Base-by-base conservation (phyloP, 2,329 filamentous ascomycete genomes). In the Rhynchosporium secalis region DNA sequence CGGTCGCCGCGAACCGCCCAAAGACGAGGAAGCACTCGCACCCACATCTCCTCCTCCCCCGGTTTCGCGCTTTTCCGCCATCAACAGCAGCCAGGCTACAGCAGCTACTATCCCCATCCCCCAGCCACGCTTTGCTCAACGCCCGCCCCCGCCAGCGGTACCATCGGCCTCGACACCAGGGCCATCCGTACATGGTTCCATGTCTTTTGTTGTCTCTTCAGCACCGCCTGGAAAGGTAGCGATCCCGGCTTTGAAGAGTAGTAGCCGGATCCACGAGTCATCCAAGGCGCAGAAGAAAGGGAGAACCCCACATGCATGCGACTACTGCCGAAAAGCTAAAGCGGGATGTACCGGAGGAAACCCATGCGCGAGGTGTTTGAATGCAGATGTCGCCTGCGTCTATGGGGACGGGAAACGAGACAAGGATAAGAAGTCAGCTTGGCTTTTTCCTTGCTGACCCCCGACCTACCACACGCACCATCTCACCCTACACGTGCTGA, bases 261-360 rank as follows among this genome's bases (percentile, higher is more conserved):
- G 64, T n/a, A 51, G 62, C 29, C 20, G 20, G 20, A 36, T 31
- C 12, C 9, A 58, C 3, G 64, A 65, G 29, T 41, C 64, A 31
- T 43, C 56, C 4, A 60, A 48, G 56, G 61, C 26, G 28, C 31
- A 40, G 28, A 69, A 68, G 60, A 69, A 69, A 61, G 67, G 63
- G 1, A 62, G 69, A 31, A 72, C 68, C 8, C 63, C 66, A 40
- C 70, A 72, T 51, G 76, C 76, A 5, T 77, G 76, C 58, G 61
- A 68, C 2, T 57, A 66, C n/a, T 78, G 76, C 64, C 71, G 76
- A 3, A 66, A 62, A 41, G 70, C 72, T 12, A 78, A 78, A 58
- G 69, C 72, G 0, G 76, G 74, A 40, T 78, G 76, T 59, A 75
- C 72, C 0, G 76, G 76, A 1, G 66, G 51, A 0, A 56, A 66